phyloP scores from a whole-genome alignment of 257 asterid species.

The Capsicum pubescens region DNA sequence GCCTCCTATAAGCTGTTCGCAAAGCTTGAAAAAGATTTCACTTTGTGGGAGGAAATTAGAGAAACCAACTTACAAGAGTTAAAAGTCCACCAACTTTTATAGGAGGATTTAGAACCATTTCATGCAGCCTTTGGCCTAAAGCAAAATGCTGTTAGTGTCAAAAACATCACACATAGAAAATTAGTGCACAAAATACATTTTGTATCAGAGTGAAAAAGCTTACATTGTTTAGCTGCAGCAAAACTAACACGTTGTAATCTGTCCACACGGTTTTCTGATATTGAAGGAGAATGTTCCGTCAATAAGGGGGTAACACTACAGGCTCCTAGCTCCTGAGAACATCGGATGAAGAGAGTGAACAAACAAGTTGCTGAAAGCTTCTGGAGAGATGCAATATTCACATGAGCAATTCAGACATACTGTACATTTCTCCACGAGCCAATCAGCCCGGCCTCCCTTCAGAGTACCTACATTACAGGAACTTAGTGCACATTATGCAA shows the following conservation, averaged over 20 bases:
- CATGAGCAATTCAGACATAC: constrained; percentile 53
- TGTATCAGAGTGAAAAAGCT: constrained; percentile 16
- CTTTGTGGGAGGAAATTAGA: background rate
- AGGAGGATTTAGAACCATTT: constrained; percentile 83
- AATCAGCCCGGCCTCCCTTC: constrained; percentile 98
- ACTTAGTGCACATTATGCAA: background rate
- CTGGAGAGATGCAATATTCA: constrained; percentile 29
- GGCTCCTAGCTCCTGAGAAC: constrained; percentile 88
- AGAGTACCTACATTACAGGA: constrained; percentile 64
- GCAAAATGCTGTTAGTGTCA: constrained; percentile 11
- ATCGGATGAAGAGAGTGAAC: constrained; percentile 26
- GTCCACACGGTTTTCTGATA: constrained; percentile 79
- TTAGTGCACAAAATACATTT: constrained; percentile 5
- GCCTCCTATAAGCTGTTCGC: background rate
- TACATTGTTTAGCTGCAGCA: constrained; percentile 94
- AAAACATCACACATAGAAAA: background rate
- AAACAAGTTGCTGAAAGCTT: background rate
- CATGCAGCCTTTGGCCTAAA: constrained; percentile 90
- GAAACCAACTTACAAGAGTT: constrained; percentile 57
- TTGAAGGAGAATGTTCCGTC: constrained; percentile 74
- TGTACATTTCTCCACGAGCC: constrained; percentile 99
- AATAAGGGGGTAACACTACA: constrained; percentile 83
- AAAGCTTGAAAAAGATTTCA: background rate
- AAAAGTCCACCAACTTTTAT: constrained; percentile 56
- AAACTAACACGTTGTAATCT: constrained; percentile 83